Evolutionary conservation across 208 protist genomes (phyloP).

Genomic region (Trypanosoma lewisi): DNA sequence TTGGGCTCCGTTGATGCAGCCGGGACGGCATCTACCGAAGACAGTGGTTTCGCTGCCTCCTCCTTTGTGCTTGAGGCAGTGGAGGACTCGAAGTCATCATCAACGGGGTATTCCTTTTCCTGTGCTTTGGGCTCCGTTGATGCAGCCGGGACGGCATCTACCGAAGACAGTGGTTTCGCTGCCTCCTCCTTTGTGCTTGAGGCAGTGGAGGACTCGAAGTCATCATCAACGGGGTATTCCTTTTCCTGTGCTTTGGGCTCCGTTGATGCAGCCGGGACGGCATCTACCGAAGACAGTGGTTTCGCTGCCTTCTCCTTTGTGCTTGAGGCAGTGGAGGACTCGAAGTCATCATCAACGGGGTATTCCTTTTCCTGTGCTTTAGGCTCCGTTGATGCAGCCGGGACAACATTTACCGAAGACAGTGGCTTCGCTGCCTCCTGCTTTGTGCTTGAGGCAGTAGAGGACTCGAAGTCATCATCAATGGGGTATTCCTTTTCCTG

Average conservation of each 20-base stretch:
- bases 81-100: no score
- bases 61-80: not conserved
- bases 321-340: not conserved
- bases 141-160: no score
- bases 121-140: slow-evolving; percentile 3
- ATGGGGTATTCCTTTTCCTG: not conserved
- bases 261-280: no score
- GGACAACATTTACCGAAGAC: no score
- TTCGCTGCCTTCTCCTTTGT: no score
- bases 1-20: not conserved
- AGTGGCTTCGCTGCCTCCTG: no score
- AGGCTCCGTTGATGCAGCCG: no score
- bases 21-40: no score
- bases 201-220: slow-evolving; percentile 6
- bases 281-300: not conserved
- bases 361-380: not conserved
- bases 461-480: not conserved
- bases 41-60: slow-evolving; percentile 13
- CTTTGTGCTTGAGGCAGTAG: no score
- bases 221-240: slow-evolving; percentile 5
- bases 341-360: not conserved
- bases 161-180: no score
- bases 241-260: not conserved
- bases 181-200: no score
- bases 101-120: no score